Percentiles rank a stretch among this genome's conserved stretches.
Conservation (phyloP, 2,329 filamentous ascomycete species). For the Xylaria sp. region DNA sequence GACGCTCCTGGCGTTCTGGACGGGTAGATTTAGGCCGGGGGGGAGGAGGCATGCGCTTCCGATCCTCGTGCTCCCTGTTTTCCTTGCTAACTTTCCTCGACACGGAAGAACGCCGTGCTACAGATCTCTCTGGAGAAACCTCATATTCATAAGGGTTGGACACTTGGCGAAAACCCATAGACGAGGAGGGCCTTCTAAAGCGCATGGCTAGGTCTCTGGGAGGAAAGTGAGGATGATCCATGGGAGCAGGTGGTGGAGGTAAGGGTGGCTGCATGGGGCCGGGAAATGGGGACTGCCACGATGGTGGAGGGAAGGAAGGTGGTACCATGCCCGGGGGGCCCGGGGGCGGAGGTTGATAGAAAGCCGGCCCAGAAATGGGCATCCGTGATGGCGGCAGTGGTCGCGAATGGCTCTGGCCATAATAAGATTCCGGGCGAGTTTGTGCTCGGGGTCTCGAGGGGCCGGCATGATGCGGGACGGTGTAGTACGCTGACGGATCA, state of each 20-base stretch:
- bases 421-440: conserved; percentile 53
- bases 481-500: conserved; percentile 53
- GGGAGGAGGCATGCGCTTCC: conserved; percentile 61
- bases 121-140: conserved; percentile 49
- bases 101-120: conserved; percentile 56
- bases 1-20: conserved; percentile 45
- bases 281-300: conserved; percentile 37
- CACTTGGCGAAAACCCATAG: conserved; percentile 53
- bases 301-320: conserved; percentile 41
- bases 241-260: conserved; percentile 36
- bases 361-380: conserved; percentile 51
- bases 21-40: conserved; percentile 54
- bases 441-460: conserved; percentile 54
- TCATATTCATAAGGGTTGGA: conserved; percentile 57
- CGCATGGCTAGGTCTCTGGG: conserved; percentile 42
- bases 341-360: conserved; percentile 49
- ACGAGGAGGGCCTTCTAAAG: conserved; percentile 51
- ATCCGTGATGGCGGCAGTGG: conserved; percentile 43
- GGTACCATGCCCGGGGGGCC: conserved; percentile 43
- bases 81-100: conserved; percentile 51
- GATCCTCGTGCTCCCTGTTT: conserved; percentile 58
- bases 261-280: conserved; percentile 35
- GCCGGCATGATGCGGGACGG: conserved; percentile 49
- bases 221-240: conserved; percentile 37
- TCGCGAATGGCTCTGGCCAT: conserved; percentile 44